Percentiles rank a stretch among this genome's conserved stretches.
These are phyloP conservation scores for Collariella sp. DNA, from an alignment of 495 filamentous ascomycete species.

Conservation along the genomic window DNA sequence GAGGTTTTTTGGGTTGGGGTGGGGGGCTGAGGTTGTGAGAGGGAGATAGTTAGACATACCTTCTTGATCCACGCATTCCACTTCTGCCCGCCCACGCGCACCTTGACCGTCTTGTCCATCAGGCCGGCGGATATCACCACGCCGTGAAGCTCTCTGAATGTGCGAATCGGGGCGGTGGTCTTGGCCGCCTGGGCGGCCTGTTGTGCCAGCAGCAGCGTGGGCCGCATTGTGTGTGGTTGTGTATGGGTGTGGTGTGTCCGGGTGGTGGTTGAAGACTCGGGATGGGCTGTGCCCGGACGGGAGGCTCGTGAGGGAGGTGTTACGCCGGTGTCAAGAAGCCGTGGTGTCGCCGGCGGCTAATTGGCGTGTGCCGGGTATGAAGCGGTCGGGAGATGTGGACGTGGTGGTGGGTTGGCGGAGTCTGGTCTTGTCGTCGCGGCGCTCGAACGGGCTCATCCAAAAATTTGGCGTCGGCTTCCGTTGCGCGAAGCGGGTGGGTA, in stretches of 20 bases:
- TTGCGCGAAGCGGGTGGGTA: background rate
- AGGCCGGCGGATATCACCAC: constrained; percentile 61
- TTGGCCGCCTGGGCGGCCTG: constrained; percentile 22
- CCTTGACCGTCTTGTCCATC: constrained; percentile 65
- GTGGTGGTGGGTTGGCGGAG: constrained; percentile 1
- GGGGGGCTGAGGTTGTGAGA: background rate
- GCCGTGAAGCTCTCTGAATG: constrained; percentile 37
- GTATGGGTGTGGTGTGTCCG: background rate
- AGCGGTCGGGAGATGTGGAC: background rate
- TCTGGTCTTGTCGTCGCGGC: background rate
- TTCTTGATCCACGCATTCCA: constrained; percentile 55
- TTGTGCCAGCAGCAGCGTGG: constrained; percentile 29
- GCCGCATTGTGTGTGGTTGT: background rate
- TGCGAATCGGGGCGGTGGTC: constrained; percentile 11
- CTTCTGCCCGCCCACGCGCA: constrained; percentile 49
- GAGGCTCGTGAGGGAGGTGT: background rate
- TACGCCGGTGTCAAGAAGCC: too few relatives aligned
- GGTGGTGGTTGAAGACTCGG: background rate
- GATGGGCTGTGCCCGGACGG: background rate
- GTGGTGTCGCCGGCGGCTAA: background rate
- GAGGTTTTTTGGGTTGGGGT: too few relatives aligned
- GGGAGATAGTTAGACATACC: constrained; percentile 27
- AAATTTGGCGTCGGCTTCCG: constrained; percentile 8
- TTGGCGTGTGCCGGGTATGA: background rate
- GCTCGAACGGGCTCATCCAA: constrained; percentile 1